Conservation (phyloP, 345 rosid species). For the Pistacia vera region DNA sequence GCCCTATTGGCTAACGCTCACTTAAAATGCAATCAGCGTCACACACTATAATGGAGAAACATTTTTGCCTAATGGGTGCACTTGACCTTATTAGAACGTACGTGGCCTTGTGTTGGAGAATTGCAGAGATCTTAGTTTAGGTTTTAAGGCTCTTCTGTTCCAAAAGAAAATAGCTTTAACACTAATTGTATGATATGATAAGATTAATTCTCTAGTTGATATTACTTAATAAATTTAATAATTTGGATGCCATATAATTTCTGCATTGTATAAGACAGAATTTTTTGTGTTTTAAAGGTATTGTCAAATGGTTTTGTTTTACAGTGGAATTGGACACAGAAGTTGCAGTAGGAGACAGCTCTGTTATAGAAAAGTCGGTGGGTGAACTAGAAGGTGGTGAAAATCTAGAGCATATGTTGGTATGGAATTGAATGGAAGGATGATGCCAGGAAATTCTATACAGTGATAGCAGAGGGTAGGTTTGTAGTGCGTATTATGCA, state of each 20-base stretch:
- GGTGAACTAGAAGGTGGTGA: conserved; percentile 36
- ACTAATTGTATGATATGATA: background rate
- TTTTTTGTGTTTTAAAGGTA: background rate
- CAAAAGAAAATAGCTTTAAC: background rate
- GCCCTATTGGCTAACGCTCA: too few relatives aligned
- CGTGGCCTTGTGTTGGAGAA: background rate
- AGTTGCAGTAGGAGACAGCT: conserved; percentile 30
- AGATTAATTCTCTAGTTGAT: background rate
- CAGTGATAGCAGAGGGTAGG: conserved; percentile 64
- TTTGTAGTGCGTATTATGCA: conserved; percentile 80
- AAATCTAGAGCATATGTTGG: conserved; percentile 62
- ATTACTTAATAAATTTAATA: background rate
- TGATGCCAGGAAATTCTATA: conserved; percentile 63
- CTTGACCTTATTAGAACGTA: too few relatives aligned
- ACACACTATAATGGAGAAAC: too few relatives aligned
- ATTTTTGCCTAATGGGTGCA: too few relatives aligned
- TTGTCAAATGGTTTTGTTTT: conserved; percentile 9
- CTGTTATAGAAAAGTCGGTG: conserved; percentile 41
- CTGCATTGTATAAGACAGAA: background rate
- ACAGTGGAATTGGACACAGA: conserved; percentile 58
- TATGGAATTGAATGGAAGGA: conserved; percentile 81
- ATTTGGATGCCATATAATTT: background rate
- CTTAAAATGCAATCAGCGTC: too few relatives aligned
- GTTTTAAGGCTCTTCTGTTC: background rate
- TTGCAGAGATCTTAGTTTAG: background rate